These are phyloP conservation scores for Fallopia convolvulus DNA, from an alignment of 148 eudicot species.

Conservation along the genomic window DNA sequence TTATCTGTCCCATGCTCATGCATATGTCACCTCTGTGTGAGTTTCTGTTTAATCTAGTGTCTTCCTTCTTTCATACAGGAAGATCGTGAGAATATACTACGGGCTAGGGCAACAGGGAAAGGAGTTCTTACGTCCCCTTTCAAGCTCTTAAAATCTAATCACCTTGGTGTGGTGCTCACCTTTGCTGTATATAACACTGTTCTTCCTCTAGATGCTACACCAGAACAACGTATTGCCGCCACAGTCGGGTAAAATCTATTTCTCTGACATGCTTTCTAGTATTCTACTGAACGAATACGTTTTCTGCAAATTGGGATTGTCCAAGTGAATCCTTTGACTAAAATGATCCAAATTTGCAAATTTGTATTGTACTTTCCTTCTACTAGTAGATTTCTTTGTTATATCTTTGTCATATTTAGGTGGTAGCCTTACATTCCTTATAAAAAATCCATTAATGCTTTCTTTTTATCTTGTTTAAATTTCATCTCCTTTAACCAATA, in stretches of 20 bases:
- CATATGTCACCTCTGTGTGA: background rate
- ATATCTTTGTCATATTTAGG: no score
- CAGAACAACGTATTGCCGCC: slow-evolving; percentile 66
- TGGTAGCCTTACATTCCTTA: no score
- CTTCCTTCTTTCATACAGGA: slow-evolving; percentile 37
- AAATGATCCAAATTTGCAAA: background rate
- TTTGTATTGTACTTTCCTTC: no score
- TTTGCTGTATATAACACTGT: slow-evolving; percentile 71
- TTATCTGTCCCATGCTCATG: background rate
- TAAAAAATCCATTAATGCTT: no score
- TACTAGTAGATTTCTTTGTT: no score
- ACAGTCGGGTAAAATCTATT: slow-evolving; percentile 63
- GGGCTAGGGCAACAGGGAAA: slow-evolving; percentile 89
- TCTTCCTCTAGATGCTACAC: slow-evolving; percentile 58
- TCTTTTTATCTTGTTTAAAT: no score
- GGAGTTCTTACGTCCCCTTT: slow-evolving; percentile 92
- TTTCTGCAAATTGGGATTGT: background rate
- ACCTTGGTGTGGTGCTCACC: slow-evolving; percentile 87
- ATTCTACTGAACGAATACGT: background rate
- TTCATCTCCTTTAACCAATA: no score
- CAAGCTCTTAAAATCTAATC: slow-evolving; percentile 73
- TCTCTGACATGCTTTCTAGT: background rate
- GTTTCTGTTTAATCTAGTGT: background rate
- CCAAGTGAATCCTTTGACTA: background rate
- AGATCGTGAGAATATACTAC: slow-evolving; percentile 85